Percentiles rank a stretch among this genome's conserved stretches.
Evolutionary conservation across 2,329 filamentous ascomycete species (phyloP).

Genomic region (Nemania serpens): DNA sequence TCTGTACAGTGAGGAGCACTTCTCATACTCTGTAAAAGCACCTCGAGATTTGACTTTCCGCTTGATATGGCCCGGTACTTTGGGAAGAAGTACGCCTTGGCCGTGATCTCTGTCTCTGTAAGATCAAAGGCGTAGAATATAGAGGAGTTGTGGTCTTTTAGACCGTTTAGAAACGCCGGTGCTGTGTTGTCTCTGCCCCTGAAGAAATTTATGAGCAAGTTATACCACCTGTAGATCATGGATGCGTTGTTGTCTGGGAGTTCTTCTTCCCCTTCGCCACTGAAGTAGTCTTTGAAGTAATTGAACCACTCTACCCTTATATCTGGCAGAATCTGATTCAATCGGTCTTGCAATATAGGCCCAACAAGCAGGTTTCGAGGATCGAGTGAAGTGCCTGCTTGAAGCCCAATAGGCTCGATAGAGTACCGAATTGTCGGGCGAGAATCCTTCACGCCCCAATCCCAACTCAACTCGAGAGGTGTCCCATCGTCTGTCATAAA

Average conservation of each 20-base stretch:
- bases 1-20: conserved; percentile 1
- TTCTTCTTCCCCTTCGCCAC: not conserved
- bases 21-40: not conserved
- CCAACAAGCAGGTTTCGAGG: conserved; percentile 10
- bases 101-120: not conserved
- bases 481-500: conserved; percentile 23
- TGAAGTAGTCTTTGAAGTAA: conserved; percentile 11
- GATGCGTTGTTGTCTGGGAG: not conserved
- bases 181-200: not conserved
- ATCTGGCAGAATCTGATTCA: not conserved
- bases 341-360: not conserved
- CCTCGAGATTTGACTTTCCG: conserved; percentile 7
- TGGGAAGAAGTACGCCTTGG: conserved; percentile 21
- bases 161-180: not conserved
- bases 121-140: conserved; percentile 25
- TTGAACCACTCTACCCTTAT: conserved; percentile 6
- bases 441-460: conserved; percentile 9
- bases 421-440: conserved; percentile 20
- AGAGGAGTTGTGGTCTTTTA: conserved; percentile 8
- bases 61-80: conserved; percentile 5
- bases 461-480: conserved; percentile 23
- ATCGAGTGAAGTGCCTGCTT: conserved; percentile 10
- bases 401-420: conserved; percentile 13
- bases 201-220: not conserved
- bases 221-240: not conserved